phyloP scores from a whole-genome alignment of 208 protist species.

The Acanthamoeba castellanii region DNA sequence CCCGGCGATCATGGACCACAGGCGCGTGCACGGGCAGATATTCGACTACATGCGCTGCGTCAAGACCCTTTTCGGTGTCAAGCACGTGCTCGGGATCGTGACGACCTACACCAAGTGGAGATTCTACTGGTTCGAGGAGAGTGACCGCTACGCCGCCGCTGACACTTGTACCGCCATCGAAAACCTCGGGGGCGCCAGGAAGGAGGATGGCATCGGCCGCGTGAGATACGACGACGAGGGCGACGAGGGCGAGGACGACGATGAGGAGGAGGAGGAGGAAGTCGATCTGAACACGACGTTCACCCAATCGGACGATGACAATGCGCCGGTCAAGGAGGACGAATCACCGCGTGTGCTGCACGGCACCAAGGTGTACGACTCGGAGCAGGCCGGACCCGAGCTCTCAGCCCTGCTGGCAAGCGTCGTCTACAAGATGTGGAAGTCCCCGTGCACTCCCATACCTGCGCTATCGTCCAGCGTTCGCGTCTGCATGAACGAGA shows the following conservation, averaged over 20 bases:
- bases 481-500: not conserved
- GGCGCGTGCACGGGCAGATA: not conserved
- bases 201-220: not conserved
- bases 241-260: too few relatives aligned
- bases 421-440: not conserved
- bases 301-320: not conserved
- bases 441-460: not conserved
- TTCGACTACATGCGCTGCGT: constrained; percentile 10
- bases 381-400: not conserved
- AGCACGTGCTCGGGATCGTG: constrained; percentile 21
- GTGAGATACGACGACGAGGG: too few relatives aligned
- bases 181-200: not conserved
- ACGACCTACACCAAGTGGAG: constrained; percentile 25
- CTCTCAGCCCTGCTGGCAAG: constrained; percentile 18
- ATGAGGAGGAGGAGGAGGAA: not conserved
- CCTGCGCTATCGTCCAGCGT: not conserved
- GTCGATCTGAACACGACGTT: not conserved
- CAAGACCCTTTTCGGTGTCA: not conserved
- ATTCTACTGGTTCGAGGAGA: constrained; percentile 13
- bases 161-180: not conserved
- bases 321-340: not conserved
- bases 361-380: constrained; percentile 29
- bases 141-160: not conserved
- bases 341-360: constrained; percentile 3
- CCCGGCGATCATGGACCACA: not conserved